A percentile compares a stretch with the other conserved stretches of the same genome.
Conservation (phyloP, 257 asterid species). For the Nicotiana tabacum region DNA sequence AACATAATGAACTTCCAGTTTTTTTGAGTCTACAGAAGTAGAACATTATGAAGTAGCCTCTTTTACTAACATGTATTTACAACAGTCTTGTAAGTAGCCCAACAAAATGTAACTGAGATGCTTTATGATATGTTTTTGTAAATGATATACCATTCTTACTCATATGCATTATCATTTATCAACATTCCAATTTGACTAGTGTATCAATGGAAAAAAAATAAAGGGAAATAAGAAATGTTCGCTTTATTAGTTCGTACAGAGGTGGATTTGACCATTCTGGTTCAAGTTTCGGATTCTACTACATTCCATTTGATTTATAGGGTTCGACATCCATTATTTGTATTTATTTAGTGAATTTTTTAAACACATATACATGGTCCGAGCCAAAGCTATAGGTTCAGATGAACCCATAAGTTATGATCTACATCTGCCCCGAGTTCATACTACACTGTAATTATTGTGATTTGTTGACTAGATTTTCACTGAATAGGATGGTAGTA, state of each 20-base stretch:
- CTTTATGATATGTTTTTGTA: not conserved
- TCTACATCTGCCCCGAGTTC: not conserved
- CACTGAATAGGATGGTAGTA: not conserved
- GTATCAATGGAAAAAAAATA: not conserved
- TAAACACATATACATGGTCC: not conserved
- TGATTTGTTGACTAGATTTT: not conserved
- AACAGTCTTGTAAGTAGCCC: not conserved
- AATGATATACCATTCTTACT: not conserved
- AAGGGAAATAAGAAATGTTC: not conserved
- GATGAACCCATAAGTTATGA: not conserved
- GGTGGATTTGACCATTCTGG: not conserved
- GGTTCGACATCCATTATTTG: not conserved
- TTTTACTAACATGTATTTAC: conserved; percentile 3
- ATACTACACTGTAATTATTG: not conserved
- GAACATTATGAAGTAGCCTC: not conserved
- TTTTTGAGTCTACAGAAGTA: not conserved
- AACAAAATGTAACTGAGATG: not conserved
- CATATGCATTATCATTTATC: not conserved
- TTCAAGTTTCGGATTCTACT: not conserved
- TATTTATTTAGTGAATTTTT: not conserved
- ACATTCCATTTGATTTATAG: not conserved
- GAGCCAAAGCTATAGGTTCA: not conserved
- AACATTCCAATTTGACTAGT: not conserved
- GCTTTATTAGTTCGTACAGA: not conserved
- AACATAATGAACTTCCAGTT: not conserved